Evolutionary conservation across 805 yeast genomes (phyloP).

Genomic region (Cyberlindnera bimundalis): DNA sequence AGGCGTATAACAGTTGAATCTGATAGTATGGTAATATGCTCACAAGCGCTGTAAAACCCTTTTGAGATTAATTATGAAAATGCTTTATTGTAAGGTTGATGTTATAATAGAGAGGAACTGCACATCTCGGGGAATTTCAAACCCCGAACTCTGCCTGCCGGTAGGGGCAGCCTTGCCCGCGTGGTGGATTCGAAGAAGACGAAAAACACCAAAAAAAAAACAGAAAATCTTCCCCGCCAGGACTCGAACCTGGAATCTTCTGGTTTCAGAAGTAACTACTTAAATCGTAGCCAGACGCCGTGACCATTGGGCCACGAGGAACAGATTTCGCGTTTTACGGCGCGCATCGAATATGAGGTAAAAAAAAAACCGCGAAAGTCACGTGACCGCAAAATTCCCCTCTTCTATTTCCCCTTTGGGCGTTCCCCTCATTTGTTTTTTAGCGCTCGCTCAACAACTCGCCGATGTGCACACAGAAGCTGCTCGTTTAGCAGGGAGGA

Average conservation of each 20-base stretch:
- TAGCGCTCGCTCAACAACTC: not conserved
- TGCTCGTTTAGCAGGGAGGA: not conserved
- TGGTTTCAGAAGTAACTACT: constrained; percentile 39
- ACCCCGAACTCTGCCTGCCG: constrained; percentile 5
- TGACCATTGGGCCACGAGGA: constrained; percentile 77
- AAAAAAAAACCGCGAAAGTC: not conserved
- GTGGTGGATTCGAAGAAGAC: too few relatives aligned
- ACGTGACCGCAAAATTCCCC: not conserved
- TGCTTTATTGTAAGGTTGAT: too few relatives aligned
- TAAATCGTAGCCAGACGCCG: constrained; percentile 69
- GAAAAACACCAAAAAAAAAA: not conserved
- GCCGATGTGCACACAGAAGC: not conserved
- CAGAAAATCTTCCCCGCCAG: constrained; percentile 33
- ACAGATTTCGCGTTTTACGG: constrained; percentile 30
- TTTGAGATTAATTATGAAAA: too few relatives aligned
- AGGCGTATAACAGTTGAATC: too few relatives aligned
- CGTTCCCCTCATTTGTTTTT: constrained; percentile 10
- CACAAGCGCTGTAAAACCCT: too few relatives aligned
- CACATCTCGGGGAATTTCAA: constrained; percentile 1
- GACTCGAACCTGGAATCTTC: constrained; percentile 36
- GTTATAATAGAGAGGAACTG: too few relatives aligned
- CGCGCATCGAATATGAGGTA: not conserved
- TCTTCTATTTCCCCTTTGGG: constrained; percentile 6
- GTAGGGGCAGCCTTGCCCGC: constrained; percentile 1
- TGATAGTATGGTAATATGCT: too few relatives aligned